Base-by-base conservation (phyloP, 2,329 filamentous ascomycete genomes). In the Talaromyces rugulosus region DNA sequence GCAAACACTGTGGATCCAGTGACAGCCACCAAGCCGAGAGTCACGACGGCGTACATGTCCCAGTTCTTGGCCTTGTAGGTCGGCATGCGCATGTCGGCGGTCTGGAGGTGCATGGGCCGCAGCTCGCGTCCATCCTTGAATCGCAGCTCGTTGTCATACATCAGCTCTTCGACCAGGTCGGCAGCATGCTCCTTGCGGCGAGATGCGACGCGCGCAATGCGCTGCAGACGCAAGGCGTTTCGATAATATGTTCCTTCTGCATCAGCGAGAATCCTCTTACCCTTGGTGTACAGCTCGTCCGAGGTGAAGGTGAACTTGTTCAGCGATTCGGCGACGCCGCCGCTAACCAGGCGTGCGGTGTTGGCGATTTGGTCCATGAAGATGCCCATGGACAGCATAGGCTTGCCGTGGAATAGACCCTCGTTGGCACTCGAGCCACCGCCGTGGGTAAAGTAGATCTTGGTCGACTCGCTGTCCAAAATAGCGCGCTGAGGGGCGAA, bases 321-420 rank as follows among this genome's bases (percentile, higher is more conserved):
- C 8, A 81, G 69, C 2, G 69, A 62, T 16, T 75, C 64, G 1
- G 72, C 72, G 0, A 75, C 70, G 1, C 78, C 78, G 0, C 72
- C 74, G 0, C 68, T 69, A 1, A 65, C 65, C 0, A 81, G 70
- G 1, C 77, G 72, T 3, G 72, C 66, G 4, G 68, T 71, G 62
- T 80, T 80, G 12, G 68, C 69, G 7, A 77, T 69, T 63, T 81
- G 79, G 56, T 81, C 79, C 36, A 75, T 77, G 68, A 77, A 81
- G 62, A 76, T 73, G 0, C 72, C 72, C 23, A 81, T 68, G 0
- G 65, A 61, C 0, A 81, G 62, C 58, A 78, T 70, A 0, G 74
- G 73, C 1, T 67, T 74, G 0, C 77, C 78, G 55, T 79, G 76
- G 61, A 73, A 80, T 2, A 75, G 61, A 2, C 70, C 72, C 64